phyloP scores from a whole-genome alignment of 2,329 filamentous ascomycete species.

The Curvularia sp. region DNA sequence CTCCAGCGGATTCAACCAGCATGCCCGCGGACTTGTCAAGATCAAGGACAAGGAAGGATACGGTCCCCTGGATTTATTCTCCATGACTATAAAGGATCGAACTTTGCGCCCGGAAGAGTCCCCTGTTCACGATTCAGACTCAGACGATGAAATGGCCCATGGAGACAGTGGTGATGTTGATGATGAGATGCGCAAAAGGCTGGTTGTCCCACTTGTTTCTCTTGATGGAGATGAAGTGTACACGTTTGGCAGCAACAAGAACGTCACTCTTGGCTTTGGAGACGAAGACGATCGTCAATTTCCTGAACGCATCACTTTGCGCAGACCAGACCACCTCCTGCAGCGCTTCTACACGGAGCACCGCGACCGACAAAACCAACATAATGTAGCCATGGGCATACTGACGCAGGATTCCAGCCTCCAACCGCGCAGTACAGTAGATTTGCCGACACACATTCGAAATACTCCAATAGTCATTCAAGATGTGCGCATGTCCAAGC shows the following conservation, averaged over 20 bases:
- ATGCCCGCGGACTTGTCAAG: constrained; percentile 81
- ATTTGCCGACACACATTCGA: constrained; percentile 75
- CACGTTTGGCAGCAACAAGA: constrained; percentile 96
- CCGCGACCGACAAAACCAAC: constrained; percentile 56
- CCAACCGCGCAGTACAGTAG: constrained; percentile 53
- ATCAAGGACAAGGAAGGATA: constrained; percentile 95
- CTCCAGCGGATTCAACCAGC: constrained; percentile 64
- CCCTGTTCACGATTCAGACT: constrained; percentile 56
- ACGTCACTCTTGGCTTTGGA: constrained; percentile 89
- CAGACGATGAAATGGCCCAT: constrained; percentile 58
- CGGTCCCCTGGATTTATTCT: constrained; percentile 92
- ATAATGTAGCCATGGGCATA: constrained; percentile 50
- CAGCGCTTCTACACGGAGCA: constrained; percentile 76
- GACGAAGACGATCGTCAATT: constrained; percentile 95
- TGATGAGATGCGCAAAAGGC: constrained; percentile 36
- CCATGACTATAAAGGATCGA: constrained; percentile 82
- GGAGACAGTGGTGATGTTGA: constrained; percentile 55
- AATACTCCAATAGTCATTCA: constrained; percentile 77
- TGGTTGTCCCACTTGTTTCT: constrained; percentile 42
- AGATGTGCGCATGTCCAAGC: constrained; percentile 86
- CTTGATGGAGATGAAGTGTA: constrained; percentile 83
- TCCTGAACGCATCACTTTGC: constrained; percentile 80
- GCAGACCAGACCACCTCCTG: constrained; percentile 78
- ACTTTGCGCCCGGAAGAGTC: constrained; percentile 59
- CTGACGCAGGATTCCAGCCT: constrained; percentile 30